Evolutionary conservation across 192 early-diverging fungal genomes (phyloP), one percentile per base, ranked within the genome.

Genomic region (Rhizoclosmatium globosum): DNA sequence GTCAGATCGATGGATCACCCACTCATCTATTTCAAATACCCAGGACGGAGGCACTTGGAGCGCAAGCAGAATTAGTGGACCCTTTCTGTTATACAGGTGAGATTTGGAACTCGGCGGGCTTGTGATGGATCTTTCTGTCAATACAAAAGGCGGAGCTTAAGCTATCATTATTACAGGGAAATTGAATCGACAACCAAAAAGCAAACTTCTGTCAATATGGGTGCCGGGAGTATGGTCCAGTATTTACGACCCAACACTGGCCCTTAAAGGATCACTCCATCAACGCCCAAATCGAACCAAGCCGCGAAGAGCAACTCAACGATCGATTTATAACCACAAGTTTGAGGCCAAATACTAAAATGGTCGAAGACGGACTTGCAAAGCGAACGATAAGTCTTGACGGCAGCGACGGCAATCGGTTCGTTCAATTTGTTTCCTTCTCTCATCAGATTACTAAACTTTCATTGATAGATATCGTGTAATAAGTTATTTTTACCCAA

Each of bases 11-110:
- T 53, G 6, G 17, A 53, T 17, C 6, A 53, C 50, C 17, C 50
- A 53, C 50, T 53, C 50, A 13, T 17, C 6, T 53, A 13, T 53
- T 53, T 53, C 17, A 53, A 11, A 17, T 64, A 17, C 56, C 17
- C 43, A 68, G 67, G 67, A 72, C 47, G 71, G 48, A 42, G 47
- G 47, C 17, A 19, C 21, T 31, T 64, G 73, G 73, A 48, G 45
- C 17, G 73, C 73, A 1, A 39, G 21, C n/a, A 21, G 73, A 13
- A 74, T 74, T 59, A 39, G 59, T 46, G 73, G 73, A 4, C 7
- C 41, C 17, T 74, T 74, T n/a, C 60, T 74, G 17, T 59, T 74
- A 2, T 74, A 74, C 60, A 31, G 73, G 56, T 50, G 60, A 62
- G 47, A 31, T 31, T 31, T 31, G 4, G 15, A 47, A 57, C 53